Evolutionary conservation across 2,329 filamentous ascomycete genomes (phyloP).

Genomic region (Trichoderma cornu-damae): DNA sequence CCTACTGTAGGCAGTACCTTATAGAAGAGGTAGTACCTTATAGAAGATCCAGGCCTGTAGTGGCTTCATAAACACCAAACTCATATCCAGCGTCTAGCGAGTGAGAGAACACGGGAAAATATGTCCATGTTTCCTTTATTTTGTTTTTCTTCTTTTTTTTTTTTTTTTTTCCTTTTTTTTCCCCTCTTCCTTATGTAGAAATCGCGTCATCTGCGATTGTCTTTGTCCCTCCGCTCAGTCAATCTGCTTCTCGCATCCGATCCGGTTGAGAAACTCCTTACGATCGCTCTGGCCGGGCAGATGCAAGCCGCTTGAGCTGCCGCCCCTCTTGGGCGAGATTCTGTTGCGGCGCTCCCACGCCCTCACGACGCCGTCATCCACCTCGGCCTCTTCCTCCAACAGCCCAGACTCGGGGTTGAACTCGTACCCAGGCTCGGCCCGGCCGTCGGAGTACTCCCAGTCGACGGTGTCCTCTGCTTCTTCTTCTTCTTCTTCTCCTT

Average conservation of each 20-base stretch:
- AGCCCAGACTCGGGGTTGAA: conserved; percentile 35
- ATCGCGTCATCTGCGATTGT: neutral
- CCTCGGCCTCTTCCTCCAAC: conserved; percentile 67
- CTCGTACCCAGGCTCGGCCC: conserved; percentile 32
- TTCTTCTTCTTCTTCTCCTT: conserved; percentile 64
- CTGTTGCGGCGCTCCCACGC: conserved; percentile 53
- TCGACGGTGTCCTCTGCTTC: conserved; percentile 33
- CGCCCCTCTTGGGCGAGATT: conserved; percentile 42
- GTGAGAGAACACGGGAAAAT: neutral
- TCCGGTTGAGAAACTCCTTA: conserved; percentile 73
- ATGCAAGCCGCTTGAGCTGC: conserved; percentile 50
- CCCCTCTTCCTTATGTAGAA: too few relatives aligned
- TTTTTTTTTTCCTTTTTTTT: neutral
- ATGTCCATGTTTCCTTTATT: too few relatives aligned
- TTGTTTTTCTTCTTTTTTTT: too few relatives aligned
- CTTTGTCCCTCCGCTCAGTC: neutral
- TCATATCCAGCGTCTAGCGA: neutral
- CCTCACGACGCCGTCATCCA: conserved; percentile 62
- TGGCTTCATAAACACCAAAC: neutral
- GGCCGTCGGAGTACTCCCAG: conserved; percentile 31
- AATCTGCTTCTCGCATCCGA: conserved; percentile 70
- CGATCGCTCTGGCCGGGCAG: conserved; percentile 67
- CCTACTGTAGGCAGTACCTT: too few relatives aligned
- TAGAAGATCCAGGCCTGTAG: neutral
- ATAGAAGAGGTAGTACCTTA: neutral